Percentiles rank a stretch among this genome's conserved stretches.
These are phyloP conservation scores for Deinandra increscens DNA, from an alignment of 129 eudicot species.

Conservation along the genomic window DNA sequence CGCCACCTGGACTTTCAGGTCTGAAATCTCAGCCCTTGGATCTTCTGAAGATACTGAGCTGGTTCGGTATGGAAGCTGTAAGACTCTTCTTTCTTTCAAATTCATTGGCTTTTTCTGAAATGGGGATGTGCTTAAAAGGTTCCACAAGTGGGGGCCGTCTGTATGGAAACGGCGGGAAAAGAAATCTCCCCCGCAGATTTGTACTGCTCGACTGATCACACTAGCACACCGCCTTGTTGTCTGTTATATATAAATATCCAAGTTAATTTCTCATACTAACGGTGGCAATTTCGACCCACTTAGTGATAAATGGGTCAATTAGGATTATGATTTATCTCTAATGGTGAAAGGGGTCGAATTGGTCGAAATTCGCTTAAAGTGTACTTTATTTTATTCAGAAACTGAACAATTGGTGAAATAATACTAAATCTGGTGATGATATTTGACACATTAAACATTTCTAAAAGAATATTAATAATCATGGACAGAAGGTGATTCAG, in stretches of 20 bases:
- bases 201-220: slow-evolving; percentile 61
- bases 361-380: not conserved
- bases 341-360: not conserved
- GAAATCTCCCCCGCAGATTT: slow-evolving; percentile 86
- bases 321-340: not conserved
- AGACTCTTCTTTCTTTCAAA: slow-evolving; percentile 40
- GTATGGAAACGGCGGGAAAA: slow-evolving; percentile 78
- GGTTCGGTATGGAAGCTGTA: slow-evolving; percentile 75
- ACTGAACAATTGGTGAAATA: not conserved
- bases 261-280: not conserved
- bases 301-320: not conserved
- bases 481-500: not conserved
- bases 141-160: slow-evolving; percentile 80
- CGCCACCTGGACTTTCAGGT: slow-evolving; percentile 54
- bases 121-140: slow-evolving; percentile 64
- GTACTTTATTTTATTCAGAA: not conserved
- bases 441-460: not conserved
- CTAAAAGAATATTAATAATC: too few relatives aligned
- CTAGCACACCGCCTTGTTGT: slow-evolving; percentile 58
- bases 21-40: slow-evolving; percentile 60
- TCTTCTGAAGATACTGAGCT: slow-evolving; percentile 35
- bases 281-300: not conserved
- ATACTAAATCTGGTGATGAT: not conserved
- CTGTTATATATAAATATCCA: slow-evolving; percentile 33
- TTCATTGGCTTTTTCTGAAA: slow-evolving; percentile 49